Evolutionary conservation across 2,329 filamentous ascomycete species (phyloP).

Genomic region (Alternaria infectoria): DNA sequence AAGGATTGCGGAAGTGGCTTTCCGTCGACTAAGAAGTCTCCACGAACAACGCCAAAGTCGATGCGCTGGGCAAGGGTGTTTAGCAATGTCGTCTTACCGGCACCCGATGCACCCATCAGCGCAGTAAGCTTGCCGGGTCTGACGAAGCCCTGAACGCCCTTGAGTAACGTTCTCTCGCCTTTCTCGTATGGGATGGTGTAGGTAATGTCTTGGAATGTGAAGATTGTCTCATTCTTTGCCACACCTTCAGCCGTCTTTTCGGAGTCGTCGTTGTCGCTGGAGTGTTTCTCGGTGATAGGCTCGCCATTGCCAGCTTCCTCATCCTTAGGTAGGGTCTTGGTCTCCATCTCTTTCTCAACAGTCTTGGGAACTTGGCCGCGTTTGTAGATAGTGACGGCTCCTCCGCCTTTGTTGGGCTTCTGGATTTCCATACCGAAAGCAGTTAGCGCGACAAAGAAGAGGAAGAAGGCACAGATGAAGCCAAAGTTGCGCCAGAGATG

Average conservation of each 20-base stretch:
- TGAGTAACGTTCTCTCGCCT: slow-evolving; percentile 57
- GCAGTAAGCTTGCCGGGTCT: slow-evolving; percentile 90
- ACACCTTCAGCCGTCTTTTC: slow-evolving; percentile 54
- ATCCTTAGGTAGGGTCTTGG: slow-evolving; percentile 52
- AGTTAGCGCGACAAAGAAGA: slow-evolving; percentile 57
- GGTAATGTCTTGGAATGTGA: slow-evolving; percentile 86
- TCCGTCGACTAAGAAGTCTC: slow-evolving; percentile 54
- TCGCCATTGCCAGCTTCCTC: slow-evolving; percentile 59
- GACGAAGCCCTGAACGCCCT: slow-evolving; percentile 78
- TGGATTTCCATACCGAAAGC: slow-evolving; percentile 54
- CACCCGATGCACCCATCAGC: slow-evolving; percentile 72
- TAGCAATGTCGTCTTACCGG: slow-evolving; percentile 46
- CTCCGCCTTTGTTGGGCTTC: slow-evolving; percentile 66
- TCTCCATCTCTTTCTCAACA: slow-evolving; percentile 64
- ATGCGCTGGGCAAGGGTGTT: slow-evolving; percentile 51
- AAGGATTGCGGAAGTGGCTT: slow-evolving; percentile 65
- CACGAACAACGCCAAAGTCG: slow-evolving; percentile 53
- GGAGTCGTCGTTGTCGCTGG: slow-evolving; percentile 32
- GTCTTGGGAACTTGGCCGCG: slow-evolving; percentile 66
- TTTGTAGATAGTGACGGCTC: slow-evolving; percentile 67
- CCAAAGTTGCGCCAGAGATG: slow-evolving; percentile 68
- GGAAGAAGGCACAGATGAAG: slow-evolving; percentile 59
- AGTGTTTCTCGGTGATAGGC: slow-evolving; percentile 32
- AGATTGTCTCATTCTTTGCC: slow-evolving; percentile 64
- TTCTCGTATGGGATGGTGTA: slow-evolving; percentile 69